Conservation (phyloP, 139 green algal genomes). For the Volvox africanus region DNA sequence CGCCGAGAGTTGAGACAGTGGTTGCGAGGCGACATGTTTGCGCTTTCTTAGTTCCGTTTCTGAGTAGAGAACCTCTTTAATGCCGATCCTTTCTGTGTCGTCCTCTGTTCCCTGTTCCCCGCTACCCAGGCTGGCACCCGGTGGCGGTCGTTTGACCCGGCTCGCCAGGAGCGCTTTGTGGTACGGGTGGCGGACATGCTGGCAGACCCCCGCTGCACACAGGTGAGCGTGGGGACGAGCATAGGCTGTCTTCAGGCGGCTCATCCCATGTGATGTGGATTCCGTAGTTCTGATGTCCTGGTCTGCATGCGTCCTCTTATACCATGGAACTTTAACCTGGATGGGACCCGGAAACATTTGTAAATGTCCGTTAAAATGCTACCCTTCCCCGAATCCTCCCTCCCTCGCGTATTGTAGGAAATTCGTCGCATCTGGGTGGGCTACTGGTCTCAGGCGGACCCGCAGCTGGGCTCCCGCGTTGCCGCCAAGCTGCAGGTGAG, state of each 20-base stretch:
- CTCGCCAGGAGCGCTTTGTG: slow-evolving; percentile 88
- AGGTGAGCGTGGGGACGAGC: slow-evolving; percentile 18
- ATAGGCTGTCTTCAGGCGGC: too few relatives aligned
- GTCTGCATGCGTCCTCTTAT: not conserved
- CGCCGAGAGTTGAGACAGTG: too few relatives aligned
- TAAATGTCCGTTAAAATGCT: too few relatives aligned
- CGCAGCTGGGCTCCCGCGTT: slow-evolving; percentile 79
- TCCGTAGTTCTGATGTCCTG: not conserved
- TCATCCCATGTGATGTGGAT: not conserved
- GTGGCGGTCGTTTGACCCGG: slow-evolving; percentile 79
- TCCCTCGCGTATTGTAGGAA: slow-evolving; percentile 39
- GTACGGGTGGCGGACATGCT: slow-evolving; percentile 80
- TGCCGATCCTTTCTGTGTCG: too few relatives aligned
- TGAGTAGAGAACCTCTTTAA: too few relatives aligned
- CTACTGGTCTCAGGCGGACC: slow-evolving; percentile 92
- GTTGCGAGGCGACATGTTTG: too few relatives aligned
- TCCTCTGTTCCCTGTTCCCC: too few relatives aligned
- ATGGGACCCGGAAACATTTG: too few relatives aligned
- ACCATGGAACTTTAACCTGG: too few relatives aligned
- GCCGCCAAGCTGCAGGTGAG: slow-evolving; percentile 79
- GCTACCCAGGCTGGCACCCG: slow-evolving; percentile 70
- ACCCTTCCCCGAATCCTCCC: too few relatives aligned
- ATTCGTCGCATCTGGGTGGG: slow-evolving; percentile 92
- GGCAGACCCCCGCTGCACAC: slow-evolving; percentile 73
- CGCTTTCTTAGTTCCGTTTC: too few relatives aligned